These are phyloP conservation scores for Euphorbia pulcherrima DNA, from an alignment of 345 rosid species.

Conservation along the genomic window DNA sequence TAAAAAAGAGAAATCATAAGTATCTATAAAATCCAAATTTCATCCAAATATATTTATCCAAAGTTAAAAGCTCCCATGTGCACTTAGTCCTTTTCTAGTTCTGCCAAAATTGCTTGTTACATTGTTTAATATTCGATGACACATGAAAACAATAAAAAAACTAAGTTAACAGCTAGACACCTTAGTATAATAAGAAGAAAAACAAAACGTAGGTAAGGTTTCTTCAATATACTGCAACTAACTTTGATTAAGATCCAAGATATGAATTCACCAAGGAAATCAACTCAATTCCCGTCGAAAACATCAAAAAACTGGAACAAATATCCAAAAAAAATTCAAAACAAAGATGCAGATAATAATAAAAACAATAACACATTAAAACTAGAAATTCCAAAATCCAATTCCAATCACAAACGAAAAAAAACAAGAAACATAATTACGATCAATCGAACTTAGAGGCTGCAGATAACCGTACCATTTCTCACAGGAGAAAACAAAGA, in stretches of 20 bases:
- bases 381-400: background rate
- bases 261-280: conserved; percentile 17
- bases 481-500: background rate
- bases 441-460: no score
- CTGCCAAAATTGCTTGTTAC: conserved; percentile 19
- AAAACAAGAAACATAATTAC: background rate
- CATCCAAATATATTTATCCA: conserved; percentile 28
- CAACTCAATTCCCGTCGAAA: conserved; percentile 10
- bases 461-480: background rate
- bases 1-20: conserved; percentile 15
- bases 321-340: conserved; percentile 4
- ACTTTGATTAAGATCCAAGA: conserved; percentile 25
- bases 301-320: conserved; percentile 19
- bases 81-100: conserved; percentile 22
- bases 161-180: conserved; percentile 29
- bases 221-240: conserved; percentile 32
- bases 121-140: conserved; percentile 11
- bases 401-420: background rate
- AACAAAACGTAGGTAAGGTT: conserved; percentile 26
- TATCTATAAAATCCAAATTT: conserved; percentile 15
- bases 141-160: background rate
- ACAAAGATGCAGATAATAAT: background rate
- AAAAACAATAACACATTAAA: conserved; percentile 14
- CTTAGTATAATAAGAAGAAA: conserved; percentile 30
- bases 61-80: conserved; percentile 51